Conservation (phyloP, 176 grass and related monocot species). For the Triticum urartu region DNA sequence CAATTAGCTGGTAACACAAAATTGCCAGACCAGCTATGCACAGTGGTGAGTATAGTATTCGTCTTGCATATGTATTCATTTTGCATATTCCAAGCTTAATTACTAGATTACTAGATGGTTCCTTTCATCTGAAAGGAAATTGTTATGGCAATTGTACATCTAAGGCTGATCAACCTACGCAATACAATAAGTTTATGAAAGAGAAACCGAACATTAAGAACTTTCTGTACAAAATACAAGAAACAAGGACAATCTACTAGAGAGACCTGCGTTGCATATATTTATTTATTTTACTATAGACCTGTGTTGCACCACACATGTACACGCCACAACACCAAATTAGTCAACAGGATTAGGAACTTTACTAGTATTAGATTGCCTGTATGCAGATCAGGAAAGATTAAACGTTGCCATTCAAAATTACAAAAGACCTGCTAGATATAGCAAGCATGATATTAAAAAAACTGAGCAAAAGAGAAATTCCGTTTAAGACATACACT, state of each 20-base stretch:
- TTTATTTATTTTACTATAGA: neutral
- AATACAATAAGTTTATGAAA: neutral
- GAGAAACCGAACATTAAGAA: neutral
- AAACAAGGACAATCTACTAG: neutral
- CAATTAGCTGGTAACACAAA: neutral
- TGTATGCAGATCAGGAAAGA: slow-evolving; percentile 3
- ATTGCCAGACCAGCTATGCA: neutral
- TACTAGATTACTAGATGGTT: neutral
- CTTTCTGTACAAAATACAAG: neutral
- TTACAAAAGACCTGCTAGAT: neutral
- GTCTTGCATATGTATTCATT: neutral
- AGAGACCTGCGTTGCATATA: neutral
- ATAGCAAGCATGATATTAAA: neutral
- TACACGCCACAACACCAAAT: neutral
- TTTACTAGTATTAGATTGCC: neutral
- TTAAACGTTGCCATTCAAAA: neutral
- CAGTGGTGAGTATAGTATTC: neutral
- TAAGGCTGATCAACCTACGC: neutral
- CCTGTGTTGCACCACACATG: neutral
- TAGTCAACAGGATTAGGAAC: neutral
- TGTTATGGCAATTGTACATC: neutral
- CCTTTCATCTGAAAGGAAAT: neutral
- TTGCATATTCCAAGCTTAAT: neutral
- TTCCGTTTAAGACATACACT: slow-evolving; percentile 51
- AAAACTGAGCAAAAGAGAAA: neutral